Evolutionary conservation across 2,329 filamentous ascomycete genomes (phyloP), one percentile per base, ranked within the genome.

Genomic region (Nemania abortiva): DNA sequence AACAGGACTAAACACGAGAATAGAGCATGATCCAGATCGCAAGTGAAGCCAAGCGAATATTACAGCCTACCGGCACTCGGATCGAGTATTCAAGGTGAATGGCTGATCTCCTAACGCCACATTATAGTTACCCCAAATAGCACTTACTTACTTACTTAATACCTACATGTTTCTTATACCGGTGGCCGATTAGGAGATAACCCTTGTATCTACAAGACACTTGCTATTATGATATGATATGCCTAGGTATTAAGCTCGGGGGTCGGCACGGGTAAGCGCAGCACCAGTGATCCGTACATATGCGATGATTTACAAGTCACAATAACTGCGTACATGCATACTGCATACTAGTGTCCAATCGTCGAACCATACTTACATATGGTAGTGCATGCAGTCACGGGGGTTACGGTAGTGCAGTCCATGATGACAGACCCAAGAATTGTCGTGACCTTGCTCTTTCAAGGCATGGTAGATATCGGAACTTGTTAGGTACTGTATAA

Each of bases 21-120:
- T 45, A 55, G 52, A 58, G 64, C 65, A 59, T 68, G 39, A 65
- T 61, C 50, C n/a, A 11, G 22, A 57, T n/a, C 11, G 11, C 7
- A 53, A 7, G 24, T 15, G 24, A 65, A 60, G 10, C 52, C 6
- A 47, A 45, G 50, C 3, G 11, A 45, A 53, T 45, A 53, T 34
- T 15, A 57, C 31, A 29, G 31, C 11, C 3, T 15, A 22, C 15
- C 11, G 39, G 47, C 20, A 49, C 10, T 34, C 20, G 45, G 5
- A 62, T 50, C 22, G 39, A 45, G 54, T 45, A 45, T 9, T 22
- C 49, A 18, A 63, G 22, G 55, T 55, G 22, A 52, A 20, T 53
- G 37, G 31, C 54, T 27, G 47, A 63, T 58, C 57, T 62, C 29
- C 54, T 27, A 55, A 58, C 31, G 50, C 4, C 42, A 31, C 27